These are phyloP conservation scores for Bassia scoparia DNA, from an alignment of 148 eudicot species.

Conservation along the genomic window DNA sequence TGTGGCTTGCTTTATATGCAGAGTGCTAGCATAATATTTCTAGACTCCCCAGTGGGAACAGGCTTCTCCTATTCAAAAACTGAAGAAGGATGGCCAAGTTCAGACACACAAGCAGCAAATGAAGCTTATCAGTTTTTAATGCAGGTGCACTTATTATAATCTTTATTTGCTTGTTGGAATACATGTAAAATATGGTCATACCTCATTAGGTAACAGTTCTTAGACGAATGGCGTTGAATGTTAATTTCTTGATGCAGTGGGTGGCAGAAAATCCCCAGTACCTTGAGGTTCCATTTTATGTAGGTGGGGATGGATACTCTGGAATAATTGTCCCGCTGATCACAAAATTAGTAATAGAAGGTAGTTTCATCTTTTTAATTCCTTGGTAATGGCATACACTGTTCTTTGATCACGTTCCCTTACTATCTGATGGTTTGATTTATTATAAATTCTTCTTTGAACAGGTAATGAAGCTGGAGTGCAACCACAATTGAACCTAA, in stretches of 20 bases:
- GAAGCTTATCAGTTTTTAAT: conserved; percentile 28
- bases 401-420: not conserved
- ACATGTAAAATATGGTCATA: not conserved
- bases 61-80: conserved; percentile 50
- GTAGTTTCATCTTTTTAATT: conserved; percentile 3
- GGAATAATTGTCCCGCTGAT: conserved; percentile 39
- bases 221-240: not conserved
- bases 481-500: conserved; percentile 22
- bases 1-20: conserved; percentile 15
- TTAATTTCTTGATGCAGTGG: conserved; percentile 33
- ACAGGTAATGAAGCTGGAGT: conserved; percentile 31
- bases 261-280: conserved; percentile 38
- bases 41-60: conserved; percentile 44
- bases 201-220: not conserved
- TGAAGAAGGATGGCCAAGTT: conserved; percentile 34
- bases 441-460: not conserved
- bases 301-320: conserved; percentile 49
- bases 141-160: conserved; percentile 17
- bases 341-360: conserved; percentile 28
- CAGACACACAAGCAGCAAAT: conserved; percentile 32
- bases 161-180: not conserved
- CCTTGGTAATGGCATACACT: not conserved
- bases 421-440: not conserved
- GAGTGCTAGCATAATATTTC: conserved; percentile 43
- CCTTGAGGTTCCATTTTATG: conserved; percentile 32